phyloP scores from a whole-genome alignment of 2,329 filamentous ascomycete genomes.

The Diaporthe humulicola region DNA sequence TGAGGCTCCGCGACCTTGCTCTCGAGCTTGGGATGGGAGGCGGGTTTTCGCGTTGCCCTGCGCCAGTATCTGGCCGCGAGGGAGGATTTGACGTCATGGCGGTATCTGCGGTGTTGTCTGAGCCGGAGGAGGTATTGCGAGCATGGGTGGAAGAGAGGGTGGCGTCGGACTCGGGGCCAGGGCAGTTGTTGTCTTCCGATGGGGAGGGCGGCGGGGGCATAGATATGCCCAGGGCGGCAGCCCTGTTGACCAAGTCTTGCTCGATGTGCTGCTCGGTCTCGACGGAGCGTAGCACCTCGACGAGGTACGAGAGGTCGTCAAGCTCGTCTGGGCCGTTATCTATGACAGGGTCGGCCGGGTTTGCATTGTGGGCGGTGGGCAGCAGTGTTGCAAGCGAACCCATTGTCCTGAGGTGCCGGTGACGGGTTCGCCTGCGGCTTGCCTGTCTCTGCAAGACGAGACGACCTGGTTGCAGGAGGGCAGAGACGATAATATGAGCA shows the following conservation, averaged over 20 bases:
- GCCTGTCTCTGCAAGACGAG: slow-evolving; percentile 13
- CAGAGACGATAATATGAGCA: background rate
- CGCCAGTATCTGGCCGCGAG: slow-evolving; percentile 47
- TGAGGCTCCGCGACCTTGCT: slow-evolving; percentile 55
- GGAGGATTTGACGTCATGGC: slow-evolving; percentile 59
- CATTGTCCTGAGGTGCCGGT: slow-evolving; percentile 37
- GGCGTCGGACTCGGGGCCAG: slow-evolving; percentile 57
- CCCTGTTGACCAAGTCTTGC: slow-evolving; percentile 50
- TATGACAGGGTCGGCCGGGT: slow-evolving; percentile 30
- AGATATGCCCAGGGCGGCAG: slow-evolving; percentile 53
- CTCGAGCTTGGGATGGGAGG: slow-evolving; percentile 43
- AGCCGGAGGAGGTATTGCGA: slow-evolving; percentile 59
- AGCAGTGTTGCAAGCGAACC: slow-evolving; percentile 43
- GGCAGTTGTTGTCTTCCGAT: slow-evolving; percentile 52
- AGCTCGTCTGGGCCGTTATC: slow-evolving; percentile 49
- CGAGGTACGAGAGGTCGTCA: slow-evolving; percentile 54
- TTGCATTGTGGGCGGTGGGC: slow-evolving; percentile 38
- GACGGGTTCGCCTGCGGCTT: slow-evolving; percentile 33
- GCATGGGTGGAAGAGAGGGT: slow-evolving; percentile 57
- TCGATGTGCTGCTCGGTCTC: slow-evolving; percentile 57
- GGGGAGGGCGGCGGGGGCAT: slow-evolving; percentile 46
- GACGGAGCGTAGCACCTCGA: slow-evolving; percentile 53
- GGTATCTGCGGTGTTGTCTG: slow-evolving; percentile 55
- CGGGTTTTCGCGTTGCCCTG: slow-evolving; percentile 43
- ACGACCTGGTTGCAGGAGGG: background rate